Base-by-base conservation (phyloP, 306 rosid species). In the Urtica urens region DNA sequence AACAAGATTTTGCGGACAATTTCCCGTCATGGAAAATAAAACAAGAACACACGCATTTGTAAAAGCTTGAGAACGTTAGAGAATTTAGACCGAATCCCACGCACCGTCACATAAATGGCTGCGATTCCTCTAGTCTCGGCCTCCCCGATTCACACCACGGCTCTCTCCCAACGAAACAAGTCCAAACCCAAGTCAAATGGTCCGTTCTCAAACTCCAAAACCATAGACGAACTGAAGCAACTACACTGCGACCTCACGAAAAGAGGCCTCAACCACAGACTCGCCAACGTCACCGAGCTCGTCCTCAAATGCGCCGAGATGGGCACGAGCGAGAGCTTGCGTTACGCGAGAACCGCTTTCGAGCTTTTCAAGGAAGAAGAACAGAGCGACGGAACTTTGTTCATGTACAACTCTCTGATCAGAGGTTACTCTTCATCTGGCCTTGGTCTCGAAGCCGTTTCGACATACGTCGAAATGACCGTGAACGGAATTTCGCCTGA, bases 351-450 rank as follows among this genome's bases (percentile, higher is more conserved):
- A 34, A 77, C 58, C 23, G 63, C 58, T 43, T 50, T 82, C 51
- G 47, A 68, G 22, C 33, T 65, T 17, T 68, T 62, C 63, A 55
- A 38, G 31, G 67, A 71, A 37, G 72, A 60, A 0, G 51, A 50
- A 0, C 57, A 46, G 34, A 46, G 18, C 33, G 23, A 2, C 1
- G 62, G 57, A 31, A 62, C 77, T 1, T 22, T 76, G 65, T 81
- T 62, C 50, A 63, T 71, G 66, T 70, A 56, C 51, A 82, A 86
- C 48, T 72, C 56, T 53, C 61, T 86, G 11, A 60, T 86, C 23
- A 74, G 94, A 60, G 93, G 86, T 16, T 77, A 68, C 58, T 75
- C 86, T 22, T 51, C 74, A n/a, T 59, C 69, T 39, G 86, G 83
- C 27, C 61, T 77, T 17, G 58, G 78, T 38, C 58, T 62, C 6